Evolutionary conservation across 805 yeast genomes (phyloP).

Genomic region (Monosporozyma unispora): DNA sequence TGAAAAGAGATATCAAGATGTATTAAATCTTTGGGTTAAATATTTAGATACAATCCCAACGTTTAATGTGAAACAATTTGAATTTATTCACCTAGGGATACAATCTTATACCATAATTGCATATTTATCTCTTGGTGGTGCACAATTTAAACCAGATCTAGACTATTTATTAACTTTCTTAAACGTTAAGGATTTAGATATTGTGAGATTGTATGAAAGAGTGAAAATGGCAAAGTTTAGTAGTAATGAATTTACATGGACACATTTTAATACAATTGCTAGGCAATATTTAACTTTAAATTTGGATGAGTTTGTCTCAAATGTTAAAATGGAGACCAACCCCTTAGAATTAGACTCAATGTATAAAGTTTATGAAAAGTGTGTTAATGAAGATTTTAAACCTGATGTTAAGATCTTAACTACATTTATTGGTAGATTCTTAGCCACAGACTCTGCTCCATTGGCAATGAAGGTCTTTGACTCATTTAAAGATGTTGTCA

Average conservation of each 20-base stretch:
- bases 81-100: background rate
- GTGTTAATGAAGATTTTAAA: slow-evolving; percentile 1
- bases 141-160: background rate
- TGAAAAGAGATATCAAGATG: slow-evolving; percentile 19
- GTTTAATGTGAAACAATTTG: background rate
- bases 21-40: slow-evolving; percentile 26
- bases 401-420: slow-evolving; percentile 12
- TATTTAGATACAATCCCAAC: slow-evolving; percentile 10
- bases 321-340: background rate
- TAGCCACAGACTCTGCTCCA: slow-evolving; percentile 12
- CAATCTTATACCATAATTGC: background rate
- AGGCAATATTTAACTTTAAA: background rate
- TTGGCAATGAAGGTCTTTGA: slow-evolving; percentile 16
- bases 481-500: slow-evolving; percentile 12
- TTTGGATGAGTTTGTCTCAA: background rate
- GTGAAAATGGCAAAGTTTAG: background rate
- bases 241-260: background rate
- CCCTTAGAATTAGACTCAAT: background rate
- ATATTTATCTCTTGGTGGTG: background rate
- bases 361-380: background rate
- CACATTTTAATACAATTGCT: background rate
- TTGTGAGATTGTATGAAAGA: background rate
- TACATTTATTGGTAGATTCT: slow-evolving; percentile 20
- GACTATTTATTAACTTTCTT: background rate
- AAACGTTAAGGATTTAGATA: background rate